These are phyloP conservation scores for Pyronema domesticum DNA, from an alignment of 495 filamentous ascomycete species.

Conservation along the genomic window DNA sequence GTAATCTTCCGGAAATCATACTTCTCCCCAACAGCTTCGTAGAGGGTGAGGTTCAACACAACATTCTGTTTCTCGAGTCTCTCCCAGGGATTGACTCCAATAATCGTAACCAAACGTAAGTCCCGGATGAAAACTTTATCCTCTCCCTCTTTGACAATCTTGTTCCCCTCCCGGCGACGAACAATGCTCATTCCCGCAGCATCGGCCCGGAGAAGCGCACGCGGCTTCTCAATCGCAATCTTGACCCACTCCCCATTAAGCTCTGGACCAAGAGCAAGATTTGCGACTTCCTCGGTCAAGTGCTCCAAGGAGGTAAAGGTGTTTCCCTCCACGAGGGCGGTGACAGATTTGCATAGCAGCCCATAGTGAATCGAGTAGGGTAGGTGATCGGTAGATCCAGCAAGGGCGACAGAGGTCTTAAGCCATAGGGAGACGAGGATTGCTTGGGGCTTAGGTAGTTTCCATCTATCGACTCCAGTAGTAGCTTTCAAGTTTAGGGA, in stretches of 20 bases:
- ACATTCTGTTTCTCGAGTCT: conserved; percentile 40
- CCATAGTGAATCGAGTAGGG: conserved; percentile 25
- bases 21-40: background rate
- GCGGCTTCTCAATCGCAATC: conserved; percentile 19
- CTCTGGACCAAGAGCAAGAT: conserved; percentile 13
- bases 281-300: conserved; percentile 16
- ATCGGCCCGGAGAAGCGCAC: conserved; percentile 23
- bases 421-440: conserved; percentile 21
- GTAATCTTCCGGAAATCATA: conserved; percentile 20
- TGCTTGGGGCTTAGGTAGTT: conserved; percentile 17
- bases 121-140: conserved; percentile 22
- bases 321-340: conserved; percentile 12
- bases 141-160: conserved; percentile 11
- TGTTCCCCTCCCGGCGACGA: conserved; percentile 8
- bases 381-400: conserved; percentile 23
- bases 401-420: conserved; percentile 21
- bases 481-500: conserved; percentile 23
- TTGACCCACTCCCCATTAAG: conserved; percentile 21
- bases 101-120: conserved; percentile 27
- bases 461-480: conserved; percentile 22
- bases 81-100: conserved; percentile 43
- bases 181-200: conserved; percentile 19
- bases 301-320: conserved; percentile 19
- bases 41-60: conserved; percentile 32
- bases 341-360: conserved; percentile 17